phyloP scores from a whole-genome alignment of 2,329 filamentous ascomycete species.

The Alternaria novae-zelandiae region DNA sequence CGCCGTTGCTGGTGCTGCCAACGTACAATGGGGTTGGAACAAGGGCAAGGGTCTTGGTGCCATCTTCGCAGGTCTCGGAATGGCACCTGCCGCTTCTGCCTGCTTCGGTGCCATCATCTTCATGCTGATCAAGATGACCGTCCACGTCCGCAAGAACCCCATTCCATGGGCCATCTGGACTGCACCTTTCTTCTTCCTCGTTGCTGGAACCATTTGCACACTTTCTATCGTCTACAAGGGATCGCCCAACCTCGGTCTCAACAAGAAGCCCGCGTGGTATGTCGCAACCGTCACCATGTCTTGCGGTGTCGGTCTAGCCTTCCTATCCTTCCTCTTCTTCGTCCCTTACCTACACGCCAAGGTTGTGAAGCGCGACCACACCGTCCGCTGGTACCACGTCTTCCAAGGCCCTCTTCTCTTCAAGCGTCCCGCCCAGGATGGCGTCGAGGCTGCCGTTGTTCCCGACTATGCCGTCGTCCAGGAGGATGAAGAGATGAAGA shows the following conservation, averaged over 20 bases:
- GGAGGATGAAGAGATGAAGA: conserved; percentile 57
- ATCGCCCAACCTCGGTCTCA: conserved; percentile 70
- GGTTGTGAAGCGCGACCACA: conserved; percentile 72
- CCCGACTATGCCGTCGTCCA: conserved; percentile 82
- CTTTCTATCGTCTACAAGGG: conserved; percentile 84
- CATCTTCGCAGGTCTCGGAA: conserved; percentile 68
- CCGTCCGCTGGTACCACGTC: conserved; percentile 68
- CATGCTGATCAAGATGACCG: conserved; percentile 73
- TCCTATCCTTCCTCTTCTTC: conserved; percentile 72
- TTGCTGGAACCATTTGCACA: conserved; percentile 75
- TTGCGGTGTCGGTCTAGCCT: conserved; percentile 64
- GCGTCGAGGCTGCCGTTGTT: conserved; percentile 63
- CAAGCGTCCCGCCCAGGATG: conserved; percentile 62
- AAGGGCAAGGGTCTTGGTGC: conserved; percentile 70
- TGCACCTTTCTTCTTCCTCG: conserved; percentile 78
- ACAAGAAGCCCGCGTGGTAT: conserved; percentile 71
- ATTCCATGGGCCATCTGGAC: conserved; percentile 75
- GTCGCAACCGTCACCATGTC: conserved; percentile 72
- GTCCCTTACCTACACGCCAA: conserved; percentile 72
- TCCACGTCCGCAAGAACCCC: conserved; percentile 74
- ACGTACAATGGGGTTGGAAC: conserved; percentile 65
- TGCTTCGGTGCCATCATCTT: conserved; percentile 73
- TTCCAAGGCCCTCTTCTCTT: conserved; percentile 64
- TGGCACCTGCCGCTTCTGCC: conserved; percentile 72
- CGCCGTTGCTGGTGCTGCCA: conserved; percentile 61